A percentile compares a stretch with the other conserved stretches of the same genome.
These are phyloP conservation scores for Alloteropsis angusta DNA, from an alignment of 202 grass and related monocot genomes.

Conservation along the genomic window DNA sequence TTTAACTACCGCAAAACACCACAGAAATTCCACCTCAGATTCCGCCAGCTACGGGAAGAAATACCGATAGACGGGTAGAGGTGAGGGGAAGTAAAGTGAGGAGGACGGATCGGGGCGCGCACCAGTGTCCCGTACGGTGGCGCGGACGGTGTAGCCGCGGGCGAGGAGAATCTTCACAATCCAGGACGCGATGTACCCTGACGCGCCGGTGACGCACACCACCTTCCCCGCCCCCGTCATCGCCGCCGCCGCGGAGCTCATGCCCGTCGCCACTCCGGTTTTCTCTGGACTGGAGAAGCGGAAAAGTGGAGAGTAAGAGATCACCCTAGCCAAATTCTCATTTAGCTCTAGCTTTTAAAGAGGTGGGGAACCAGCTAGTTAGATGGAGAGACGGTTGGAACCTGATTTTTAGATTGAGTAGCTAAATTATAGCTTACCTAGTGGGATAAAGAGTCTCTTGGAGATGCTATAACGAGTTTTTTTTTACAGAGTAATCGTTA, in stretches of 20 bases:
- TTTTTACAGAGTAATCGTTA: no score
- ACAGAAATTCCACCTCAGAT: not conserved
- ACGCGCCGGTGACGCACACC: conserved; percentile 42
- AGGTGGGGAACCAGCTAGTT: no score
- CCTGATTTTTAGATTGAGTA: no score
- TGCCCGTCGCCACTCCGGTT: not conserved
- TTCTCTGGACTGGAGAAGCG: not conserved
- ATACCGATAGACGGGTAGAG: not conserved
- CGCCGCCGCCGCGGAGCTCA: not conserved
- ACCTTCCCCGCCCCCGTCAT: conserved; percentile 26
- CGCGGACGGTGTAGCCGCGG: conserved; percentile 56
- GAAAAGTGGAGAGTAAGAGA: no score
- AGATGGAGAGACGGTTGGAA: no score
- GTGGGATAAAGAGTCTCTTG: no score
- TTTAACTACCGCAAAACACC: not conserved
- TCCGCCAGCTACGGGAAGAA: not conserved
- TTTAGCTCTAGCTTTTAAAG: not conserved
- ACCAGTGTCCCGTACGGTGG: conserved; percentile 49
- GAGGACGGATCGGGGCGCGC: not conserved
- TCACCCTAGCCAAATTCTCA: no score
- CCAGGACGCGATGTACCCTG: conserved; percentile 58
- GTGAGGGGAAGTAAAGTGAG: no score
- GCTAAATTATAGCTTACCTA: no score
- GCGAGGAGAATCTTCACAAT: conserved; percentile 44
- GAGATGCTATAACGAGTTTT: no score